A percentile compares a stretch with the other conserved stretches of the same genome.
phyloP scores from a whole-genome alignment of 2,329 filamentous ascomycete genomes.

The Penicillium janthinellum region DNA sequence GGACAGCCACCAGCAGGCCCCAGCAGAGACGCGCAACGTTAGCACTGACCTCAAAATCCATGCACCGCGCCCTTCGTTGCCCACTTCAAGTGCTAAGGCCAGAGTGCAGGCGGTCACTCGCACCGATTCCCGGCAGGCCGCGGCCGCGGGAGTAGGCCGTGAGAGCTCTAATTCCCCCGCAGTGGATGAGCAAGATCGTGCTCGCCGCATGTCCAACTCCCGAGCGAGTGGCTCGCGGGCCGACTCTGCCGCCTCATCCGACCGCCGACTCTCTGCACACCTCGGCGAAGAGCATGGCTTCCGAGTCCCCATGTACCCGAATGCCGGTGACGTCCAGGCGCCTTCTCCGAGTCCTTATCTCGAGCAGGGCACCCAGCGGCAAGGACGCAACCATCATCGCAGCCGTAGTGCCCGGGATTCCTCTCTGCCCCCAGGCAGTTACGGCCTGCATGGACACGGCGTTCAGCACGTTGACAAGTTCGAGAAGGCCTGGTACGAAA shows the following conservation, averaged over 20 bases:
- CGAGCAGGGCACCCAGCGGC: slow-evolving; percentile 48
- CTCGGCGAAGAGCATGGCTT: slow-evolving; percentile 81
- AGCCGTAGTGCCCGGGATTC: slow-evolving; percentile 72
- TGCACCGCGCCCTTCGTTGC: slow-evolving; percentile 84
- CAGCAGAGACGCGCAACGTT: slow-evolving; percentile 75
- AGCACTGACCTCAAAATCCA: slow-evolving; percentile 81
- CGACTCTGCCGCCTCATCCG: slow-evolving; percentile 49
- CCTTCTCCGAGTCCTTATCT: slow-evolving; percentile 72
- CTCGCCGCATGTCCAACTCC: slow-evolving; percentile 61
- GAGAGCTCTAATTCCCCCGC: slow-evolving; percentile 46
- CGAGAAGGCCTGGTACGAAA: slow-evolving; percentile 88
- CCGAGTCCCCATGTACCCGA: slow-evolving; percentile 90
- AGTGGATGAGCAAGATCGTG: slow-evolving; percentile 54
- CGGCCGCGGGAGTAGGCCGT: slow-evolving; percentile 79
- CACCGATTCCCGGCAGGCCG: slow-evolving; percentile 85
- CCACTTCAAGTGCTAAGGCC: slow-evolving; percentile 77
- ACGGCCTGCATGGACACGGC: slow-evolving; percentile 88
- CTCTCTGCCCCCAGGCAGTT: slow-evolving; percentile 81
- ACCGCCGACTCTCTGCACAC: slow-evolving; percentile 59
- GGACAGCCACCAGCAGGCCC: slow-evolving; percentile 50
- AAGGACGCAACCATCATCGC: slow-evolving; percentile 64
- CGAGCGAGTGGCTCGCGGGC: slow-evolving; percentile 61
- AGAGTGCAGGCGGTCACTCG: slow-evolving; percentile 82
- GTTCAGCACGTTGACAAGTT: slow-evolving; percentile 75
- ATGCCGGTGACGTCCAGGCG: slow-evolving; percentile 93